Percentiles rank a stretch among this genome's conserved stretches.
These are phyloP conservation scores for Atalantia buxifolia DNA, from an alignment of 345 rosid genomes.

Conservation along the genomic window DNA sequence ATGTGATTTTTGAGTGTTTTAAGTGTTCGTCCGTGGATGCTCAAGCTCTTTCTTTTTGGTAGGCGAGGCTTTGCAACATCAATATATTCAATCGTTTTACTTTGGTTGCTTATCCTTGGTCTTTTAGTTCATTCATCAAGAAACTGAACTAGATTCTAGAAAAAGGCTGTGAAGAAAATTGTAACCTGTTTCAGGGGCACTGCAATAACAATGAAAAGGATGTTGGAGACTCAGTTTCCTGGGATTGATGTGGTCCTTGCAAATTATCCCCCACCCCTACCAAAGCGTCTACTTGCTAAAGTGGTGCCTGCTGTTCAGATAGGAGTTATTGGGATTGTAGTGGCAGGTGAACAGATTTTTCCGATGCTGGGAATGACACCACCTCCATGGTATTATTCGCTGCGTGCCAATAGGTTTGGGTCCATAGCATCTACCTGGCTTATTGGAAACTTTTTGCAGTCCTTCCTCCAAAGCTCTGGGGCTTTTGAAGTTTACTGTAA, in stretches of 20 bases:
- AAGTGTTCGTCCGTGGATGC: not conserved
- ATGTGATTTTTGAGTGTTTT: not conserved
- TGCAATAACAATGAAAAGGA: slow-evolving; percentile 73
- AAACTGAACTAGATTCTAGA: not conserved
- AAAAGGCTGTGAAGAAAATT: not conserved
- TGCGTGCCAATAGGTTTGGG: slow-evolving; percentile 82
- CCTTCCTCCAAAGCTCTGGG: slow-evolving; percentile 81
- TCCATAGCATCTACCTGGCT: slow-evolving; percentile 89
- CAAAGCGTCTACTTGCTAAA: slow-evolving; percentile 66
- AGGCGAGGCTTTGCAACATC: not conserved
- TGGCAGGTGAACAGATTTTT: slow-evolving; percentile 77
- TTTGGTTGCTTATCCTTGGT: not conserved
- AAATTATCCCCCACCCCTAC: slow-evolving; percentile 73
- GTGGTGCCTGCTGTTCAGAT: slow-evolving; percentile 65
- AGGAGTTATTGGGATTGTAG: slow-evolving; percentile 62
- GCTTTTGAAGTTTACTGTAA: slow-evolving; percentile 83
- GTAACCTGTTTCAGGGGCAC: slow-evolving; percentile 50
- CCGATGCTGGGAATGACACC: slow-evolving; percentile 74
- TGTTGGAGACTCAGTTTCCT: slow-evolving; percentile 74
- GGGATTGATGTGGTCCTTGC: slow-evolving; percentile 75
- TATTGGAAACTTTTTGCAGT: slow-evolving; percentile 78
- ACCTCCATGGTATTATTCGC: slow-evolving; percentile 66
- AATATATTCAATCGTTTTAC: not conserved
- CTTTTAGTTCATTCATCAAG: not conserved
- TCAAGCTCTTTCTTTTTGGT: not conserved